Base-by-base conservation (phyloP, 345 rosid species). In the Balakata baccata region DNA sequence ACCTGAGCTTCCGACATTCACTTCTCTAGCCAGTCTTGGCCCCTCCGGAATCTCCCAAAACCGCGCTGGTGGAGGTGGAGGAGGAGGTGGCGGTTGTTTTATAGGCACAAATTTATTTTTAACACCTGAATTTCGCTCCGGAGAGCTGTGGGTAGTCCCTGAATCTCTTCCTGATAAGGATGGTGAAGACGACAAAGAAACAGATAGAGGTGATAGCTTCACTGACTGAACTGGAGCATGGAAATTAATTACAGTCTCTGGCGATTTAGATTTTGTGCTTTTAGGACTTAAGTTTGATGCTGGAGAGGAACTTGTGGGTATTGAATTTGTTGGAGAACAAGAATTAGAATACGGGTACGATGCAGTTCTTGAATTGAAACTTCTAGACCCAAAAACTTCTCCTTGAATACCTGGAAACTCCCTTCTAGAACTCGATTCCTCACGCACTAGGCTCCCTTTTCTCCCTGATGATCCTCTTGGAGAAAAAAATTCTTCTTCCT, bases 401-500 rank as follows among this genome's bases (percentile, higher is more conserved):
- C 47, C 85, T 59, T 47, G 76, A 25, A 75, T 43, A 53, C 81
- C 72, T 61, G 60, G 75, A 69, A 83, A 69, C 16, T 77, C 87
- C 68, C 86, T 69, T 51, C 86, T 80, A 3, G 90, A 83, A 50
- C 86, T 90, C 47, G 88, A 88, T 37, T 68, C 86, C 7, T 70
- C 58, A 20, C 80, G 81, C 3, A 50, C 66, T 2, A 73, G 69
- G 25, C n/a, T 84, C 64, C 86, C 94, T 68, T 73, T 86, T n/a
- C 82, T 82, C 18, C 84, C 91, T 0, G 93, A 85, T 38, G 99
- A 93, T 4, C 94, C 97, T 80, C 97, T 86, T 0, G 99, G 99
- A 0, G 99, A 95, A 74, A 81, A 93, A 77, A 93, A 95, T 81
- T 89, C 92, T 12, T 95, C 99, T n/a, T 90, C 90, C 1, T 87